Base-by-base conservation (phyloP, 805 yeast species). In the Hanseniaspora clermontiae region DNA sequence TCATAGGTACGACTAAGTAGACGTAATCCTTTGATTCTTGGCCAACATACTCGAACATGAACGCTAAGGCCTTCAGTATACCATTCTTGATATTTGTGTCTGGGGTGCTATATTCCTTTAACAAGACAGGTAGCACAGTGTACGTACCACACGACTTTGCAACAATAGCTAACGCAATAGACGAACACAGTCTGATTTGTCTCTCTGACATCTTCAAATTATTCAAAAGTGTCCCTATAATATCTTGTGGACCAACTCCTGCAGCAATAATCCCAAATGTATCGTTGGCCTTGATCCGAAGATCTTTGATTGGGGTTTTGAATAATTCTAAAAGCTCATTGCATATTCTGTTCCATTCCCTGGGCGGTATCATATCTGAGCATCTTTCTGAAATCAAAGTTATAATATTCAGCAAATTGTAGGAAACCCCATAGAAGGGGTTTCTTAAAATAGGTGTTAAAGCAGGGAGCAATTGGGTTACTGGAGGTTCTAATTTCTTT, bases 281-380 rank as follows among this genome's bases (percentile, higher is more conserved):
- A 19, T 79, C 80, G 65, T 90, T 93, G 0, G 98, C 95, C 0
- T 90, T 84, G 34, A 82, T 75, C 60, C 97, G 72, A 48, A 90
- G 87, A 14, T 82, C 74, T 63, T 84, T 87, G 57, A 79, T 80
- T 6, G 85, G 80, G 24, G 95, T 83, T 65, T 87, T 88, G 58
- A 93, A 75, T 82, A 91, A 82, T 61, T 93, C 97, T 48, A 93
- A 69, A 37, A 93, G 74, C 64, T 90, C 96, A 68, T 87, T 88
- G 64, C 96, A 87, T 29, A 91, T 86, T 60, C 97, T 76, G 91
- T 93, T 87, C 99, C 98, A 93, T 68, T 93, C 99, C 59, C 87
- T 81, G 2, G 96, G 95, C 39, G 89, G 81, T 15, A 89, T 86
- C 56, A 80, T 79, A 60, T 87, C 95, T 1, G 95, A 82, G 10